phyloP scores from a whole-genome alignment of 805 yeast species.

The Torulaspora indica region DNA sequence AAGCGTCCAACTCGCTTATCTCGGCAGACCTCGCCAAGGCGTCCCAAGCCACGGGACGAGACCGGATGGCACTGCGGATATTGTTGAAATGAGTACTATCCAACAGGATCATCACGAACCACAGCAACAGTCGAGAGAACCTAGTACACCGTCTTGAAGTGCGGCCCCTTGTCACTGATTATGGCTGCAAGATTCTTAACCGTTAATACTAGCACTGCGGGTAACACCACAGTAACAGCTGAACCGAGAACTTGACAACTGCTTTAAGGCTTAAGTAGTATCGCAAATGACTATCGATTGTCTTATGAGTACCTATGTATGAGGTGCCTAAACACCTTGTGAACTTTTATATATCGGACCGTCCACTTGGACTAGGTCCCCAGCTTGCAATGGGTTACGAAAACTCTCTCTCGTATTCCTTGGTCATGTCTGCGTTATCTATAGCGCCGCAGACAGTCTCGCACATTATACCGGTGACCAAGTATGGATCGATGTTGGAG shows the following conservation, averaged over 20 bases:
- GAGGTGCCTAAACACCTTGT: neutral
- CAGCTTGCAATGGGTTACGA: slow-evolving; percentile 18
- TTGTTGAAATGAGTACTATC: slow-evolving; percentile 67
- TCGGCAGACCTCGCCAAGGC: slow-evolving; percentile 74
- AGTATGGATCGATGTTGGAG: slow-evolving; percentile 97
- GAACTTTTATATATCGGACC: neutral
- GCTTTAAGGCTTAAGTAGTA: no score
- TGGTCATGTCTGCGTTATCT: slow-evolving; percentile 91
- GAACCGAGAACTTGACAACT: neutral
- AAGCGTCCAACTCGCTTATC: slow-evolving; percentile 64
- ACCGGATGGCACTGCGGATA: slow-evolving; percentile 61
- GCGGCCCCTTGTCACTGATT: slow-evolving; percentile 1
- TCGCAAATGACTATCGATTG: no score
- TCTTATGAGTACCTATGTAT: neutral
- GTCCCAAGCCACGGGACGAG: slow-evolving; percentile 88
- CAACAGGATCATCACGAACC: slow-evolving; percentile 33
- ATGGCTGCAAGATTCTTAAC: neutral
- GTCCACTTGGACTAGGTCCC: neutral
- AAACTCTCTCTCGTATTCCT: slow-evolving; percentile 78
- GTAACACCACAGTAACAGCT: neutral
- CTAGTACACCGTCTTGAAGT: no score
- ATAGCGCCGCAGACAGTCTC: slow-evolving; percentile 95
- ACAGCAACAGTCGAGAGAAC: neutral
- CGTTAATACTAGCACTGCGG: neutral
- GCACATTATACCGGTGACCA: slow-evolving; percentile 96